phyloP scores from a whole-genome alignment of 176 grass and related monocot species.

The Paspalum notatum region DNA sequence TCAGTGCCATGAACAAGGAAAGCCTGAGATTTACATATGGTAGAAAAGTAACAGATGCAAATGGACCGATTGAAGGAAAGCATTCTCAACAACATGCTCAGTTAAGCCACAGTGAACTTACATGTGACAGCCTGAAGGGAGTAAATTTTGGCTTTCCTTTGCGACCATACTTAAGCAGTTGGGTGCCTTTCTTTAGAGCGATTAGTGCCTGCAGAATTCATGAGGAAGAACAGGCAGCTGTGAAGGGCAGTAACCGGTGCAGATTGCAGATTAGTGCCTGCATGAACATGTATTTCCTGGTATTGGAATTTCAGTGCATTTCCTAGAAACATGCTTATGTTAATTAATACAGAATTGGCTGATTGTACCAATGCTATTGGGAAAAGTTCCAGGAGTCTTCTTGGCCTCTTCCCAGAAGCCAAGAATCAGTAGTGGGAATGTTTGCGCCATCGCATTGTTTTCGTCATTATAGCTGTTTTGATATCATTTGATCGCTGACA shows the following conservation, averaged over 20 bases:
- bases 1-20: not conserved
- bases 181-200: slow-evolving; percentile 92
- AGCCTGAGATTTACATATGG: not conserved
- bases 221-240: slow-evolving; percentile 18
- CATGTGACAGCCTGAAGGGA: slow-evolving; percentile 85
- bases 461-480: slow-evolving; percentile 15
- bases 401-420: slow-evolving; percentile 33
- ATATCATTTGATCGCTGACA: not conserved
- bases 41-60: not conserved
- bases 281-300: not conserved
- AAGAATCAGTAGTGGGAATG: not conserved
- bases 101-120: slow-evolving; percentile 48
- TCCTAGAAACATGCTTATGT: slow-evolving; percentile 12
- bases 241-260: not conserved
- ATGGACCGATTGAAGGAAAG: not conserved
- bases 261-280: not conserved
- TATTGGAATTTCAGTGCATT: not conserved
- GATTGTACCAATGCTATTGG: slow-evolving; percentile 22
- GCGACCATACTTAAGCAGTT: slow-evolving; percentile 92
- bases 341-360: slow-evolving; percentile 13
- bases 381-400: slow-evolving; percentile 34
- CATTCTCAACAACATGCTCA: not conserved
- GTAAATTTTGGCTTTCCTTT: slow-evolving; percentile 95
- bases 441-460: slow-evolving; percentile 23
- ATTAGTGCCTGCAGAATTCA: slow-evolving; percentile 57